phyloP scores from a whole-genome alignment of 1,284 basidiomycete species.

The Hemileia vastatrix region DNA sequence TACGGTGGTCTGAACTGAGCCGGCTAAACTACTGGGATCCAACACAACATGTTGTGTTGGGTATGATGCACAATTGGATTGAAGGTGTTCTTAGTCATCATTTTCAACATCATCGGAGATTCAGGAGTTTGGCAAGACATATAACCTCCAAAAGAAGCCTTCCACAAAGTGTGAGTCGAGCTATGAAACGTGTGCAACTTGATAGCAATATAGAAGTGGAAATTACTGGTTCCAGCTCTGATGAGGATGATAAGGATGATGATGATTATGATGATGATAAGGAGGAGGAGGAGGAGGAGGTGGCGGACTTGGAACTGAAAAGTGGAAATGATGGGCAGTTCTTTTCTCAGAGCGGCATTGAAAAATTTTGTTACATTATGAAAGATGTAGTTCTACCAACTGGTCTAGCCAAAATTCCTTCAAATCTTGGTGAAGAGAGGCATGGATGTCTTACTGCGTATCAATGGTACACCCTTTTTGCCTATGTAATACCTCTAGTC shows the following conservation, averaged over 20 bases:
- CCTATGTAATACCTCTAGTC: conserved; percentile 1
- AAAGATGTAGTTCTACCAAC: conserved; percentile 1
- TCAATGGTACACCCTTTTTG: conserved; percentile 9
- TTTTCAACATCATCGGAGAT: conserved; percentile 4
- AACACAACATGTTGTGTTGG: background rate
- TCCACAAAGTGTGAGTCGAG: too few relatives aligned
- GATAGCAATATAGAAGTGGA: background rate
- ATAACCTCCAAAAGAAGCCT: background rate
- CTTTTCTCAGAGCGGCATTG: conserved; percentile 1
- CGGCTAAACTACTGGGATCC: conserved; percentile 8
- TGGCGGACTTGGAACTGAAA: background rate
- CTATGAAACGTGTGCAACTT: background rate
- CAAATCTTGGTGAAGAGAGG: conserved; percentile 1
- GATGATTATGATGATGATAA: conserved; percentile 2
- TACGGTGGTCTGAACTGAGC: conserved; percentile 14
- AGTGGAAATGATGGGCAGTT: background rate
- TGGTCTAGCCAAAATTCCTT: background rate
- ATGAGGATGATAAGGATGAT: too few relatives aligned
- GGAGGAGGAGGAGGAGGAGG: background rate
- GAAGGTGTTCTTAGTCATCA: conserved; percentile 2
- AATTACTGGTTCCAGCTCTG: too few relatives aligned
- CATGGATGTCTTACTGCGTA: background rate
- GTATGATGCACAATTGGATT: conserved; percentile 16
- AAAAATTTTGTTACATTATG: background rate
- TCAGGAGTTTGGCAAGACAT: background rate